phyloP scores from a whole-genome alignment of 2,329 filamentous ascomycete genomes.

The Phaeosphaeria sp. region DNA sequence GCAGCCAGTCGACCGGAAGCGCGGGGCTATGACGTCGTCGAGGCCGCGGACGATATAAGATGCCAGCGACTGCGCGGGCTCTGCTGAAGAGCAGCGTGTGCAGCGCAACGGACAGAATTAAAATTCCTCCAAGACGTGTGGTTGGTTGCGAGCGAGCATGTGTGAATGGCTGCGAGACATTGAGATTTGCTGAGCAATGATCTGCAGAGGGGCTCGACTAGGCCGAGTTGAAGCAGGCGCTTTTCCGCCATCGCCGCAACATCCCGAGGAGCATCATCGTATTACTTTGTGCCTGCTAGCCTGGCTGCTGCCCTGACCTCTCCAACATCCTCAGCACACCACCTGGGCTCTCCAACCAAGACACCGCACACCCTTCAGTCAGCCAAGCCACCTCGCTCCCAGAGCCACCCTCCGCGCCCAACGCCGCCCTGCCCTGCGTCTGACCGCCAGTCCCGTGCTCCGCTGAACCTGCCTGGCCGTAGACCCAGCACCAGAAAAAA shows the following conservation, averaged over 20 bases:
- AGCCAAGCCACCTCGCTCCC: constrained; percentile 4
- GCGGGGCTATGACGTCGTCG: constrained; percentile 1
- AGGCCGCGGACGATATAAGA: neutral
- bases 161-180: neutral
- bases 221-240: neutral
- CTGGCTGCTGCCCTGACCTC: neutral
- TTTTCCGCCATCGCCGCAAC: neutral
- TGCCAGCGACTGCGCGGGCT: neutral
- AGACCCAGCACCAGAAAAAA: constrained; percentile 20
- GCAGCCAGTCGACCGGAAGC: neutral
- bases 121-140: neutral
- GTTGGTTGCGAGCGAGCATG: neutral
- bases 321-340: constrained; percentile 1
- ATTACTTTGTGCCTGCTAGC: constrained; percentile 2
- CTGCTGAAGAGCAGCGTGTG: neutral
- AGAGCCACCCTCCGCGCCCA: constrained; percentile 13
- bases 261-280: neutral
- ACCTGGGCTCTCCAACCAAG: too few species aligned
- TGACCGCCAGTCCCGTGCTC: constrained; percentile 14
- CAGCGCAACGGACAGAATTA: neutral
- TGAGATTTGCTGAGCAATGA: constrained; percentile 9
- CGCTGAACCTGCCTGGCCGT: constrained; percentile 30
- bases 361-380: neutral
- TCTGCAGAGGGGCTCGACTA: constrained; percentile 13
- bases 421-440: neutral